Base-by-base conservation (phyloP, 1,139 yeast genomes). In the Chernovozyma sophiae-reginae region DNA sequence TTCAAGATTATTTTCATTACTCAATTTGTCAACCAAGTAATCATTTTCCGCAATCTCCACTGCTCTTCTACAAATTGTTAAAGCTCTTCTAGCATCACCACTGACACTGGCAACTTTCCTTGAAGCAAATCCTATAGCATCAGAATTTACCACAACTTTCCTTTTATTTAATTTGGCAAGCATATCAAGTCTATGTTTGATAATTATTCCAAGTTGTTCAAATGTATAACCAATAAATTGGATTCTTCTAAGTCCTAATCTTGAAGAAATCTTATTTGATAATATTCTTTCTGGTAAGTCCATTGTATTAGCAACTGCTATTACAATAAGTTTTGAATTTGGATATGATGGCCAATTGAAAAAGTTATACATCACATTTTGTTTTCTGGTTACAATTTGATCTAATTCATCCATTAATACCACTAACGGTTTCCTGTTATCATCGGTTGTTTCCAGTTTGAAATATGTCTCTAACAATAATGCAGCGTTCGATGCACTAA, bases 221-320 rank as follows among this genome's bases (percentile, higher is more conserved):
- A 79, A 85, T 0, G 90, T 81, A 53, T 94, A 92, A 3, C 97
- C 97, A 1, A 86, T 77, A 53, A 92, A 94, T 58, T 85, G 87
- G 33, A 92, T 75, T 58, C 97, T 76, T 13, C 87, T 79, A 34
- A 90, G 68, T 2, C 99, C 98, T 42, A 94, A 69, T 48, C 99
- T 77, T 1, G 97, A 87, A 1, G 96, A 82, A 6, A 89, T 85
- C 58, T 92, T 92, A 60, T 89, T 90, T 17, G 95, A 81, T 32
- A 92, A 65, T 35, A 83, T 74, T 43, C 97, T 71, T 55, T 92
- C 98, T 0, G 98, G 98, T 35, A 92, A 65, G 61, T 92, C 97
- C 97, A 94, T 89, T 0, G 97, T 90, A 54, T 94, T 94, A 6
- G 97, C 97, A 24, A 92, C 90, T 0, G 97, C 97, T 34, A 92